Base-by-base conservation (phyloP, 2,329 filamentous ascomycete genomes). In the Epichloe aotearoae region DNA sequence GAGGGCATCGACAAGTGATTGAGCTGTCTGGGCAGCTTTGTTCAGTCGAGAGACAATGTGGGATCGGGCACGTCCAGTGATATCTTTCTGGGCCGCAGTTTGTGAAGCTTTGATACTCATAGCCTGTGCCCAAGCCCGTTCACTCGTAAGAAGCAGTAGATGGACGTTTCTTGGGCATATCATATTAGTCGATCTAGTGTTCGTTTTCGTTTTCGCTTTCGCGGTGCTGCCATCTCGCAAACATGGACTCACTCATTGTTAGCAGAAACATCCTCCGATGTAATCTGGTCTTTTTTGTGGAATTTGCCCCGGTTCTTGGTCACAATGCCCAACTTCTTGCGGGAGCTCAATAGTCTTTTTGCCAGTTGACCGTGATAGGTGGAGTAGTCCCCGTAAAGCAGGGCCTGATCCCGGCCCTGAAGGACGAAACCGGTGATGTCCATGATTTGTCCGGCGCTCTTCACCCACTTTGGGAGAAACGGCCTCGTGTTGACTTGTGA, bases 71-170 rank as follows among this genome's bases (percentile, higher is more conserved):
- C 84, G 81, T 53, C 89, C 85, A 30, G 83, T 79, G 56, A 95
- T 85, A 46, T 83, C 84, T 66, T 88, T 86, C 54, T 83, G 82
- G 59, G 93, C 88, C 59, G 86, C 78, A 39, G 86, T 80, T 64
- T 94, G 88, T 19, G 80, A 73, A 4, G 88, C 79, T 69, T 95
- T 96, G 77, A 96, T 88, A 64, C 86, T 82, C 89, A 97, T 94
- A 52, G 90, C 91, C 66, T 95, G 84, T 38, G 93, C 91, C 88
- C 89, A 97, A 48, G 90, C 88, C 56, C 93, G 80, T 71, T 98
- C 93, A 54, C 90, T 83, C 39, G 82, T 86, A 61, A 96, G 80
- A 51, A 98, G 76, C 34, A 91, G 74, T n/a, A 96, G 74, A 57
- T 85, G 76, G 46, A 83, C 79, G 68, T 83, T 87, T 67, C 88